Evolutionary conservation across 208 protist genomes (phyloP).

Genomic region (Ichthyophonus hoferi): DNA sequence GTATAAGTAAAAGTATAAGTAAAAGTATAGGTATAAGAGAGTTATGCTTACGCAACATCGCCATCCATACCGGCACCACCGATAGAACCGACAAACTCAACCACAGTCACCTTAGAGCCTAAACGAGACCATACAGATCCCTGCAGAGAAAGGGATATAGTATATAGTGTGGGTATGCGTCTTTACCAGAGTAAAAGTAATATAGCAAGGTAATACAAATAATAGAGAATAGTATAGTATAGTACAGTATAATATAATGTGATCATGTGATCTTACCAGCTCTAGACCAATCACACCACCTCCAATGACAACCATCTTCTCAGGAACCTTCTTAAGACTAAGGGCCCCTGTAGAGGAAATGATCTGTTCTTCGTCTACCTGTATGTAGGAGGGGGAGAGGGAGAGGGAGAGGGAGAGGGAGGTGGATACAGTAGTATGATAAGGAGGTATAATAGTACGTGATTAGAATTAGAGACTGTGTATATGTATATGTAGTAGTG

Average conservation of each 20-base stretch:
- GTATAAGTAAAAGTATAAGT: too few relatives aligned
- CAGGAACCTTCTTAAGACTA: constrained; percentile 82
- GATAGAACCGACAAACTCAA: constrained; percentile 90
- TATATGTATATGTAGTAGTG: too few relatives aligned
- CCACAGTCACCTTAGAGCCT: constrained; percentile 93
- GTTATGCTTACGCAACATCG: constrained; percentile 44
- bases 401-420: background rate
- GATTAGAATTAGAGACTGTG: too few relatives aligned
- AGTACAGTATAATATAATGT: background rate
- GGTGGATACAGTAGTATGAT: background rate
- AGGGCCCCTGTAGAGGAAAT: constrained; percentile 95
- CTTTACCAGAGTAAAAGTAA: too few relatives aligned
- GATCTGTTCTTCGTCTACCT: constrained; percentile 92
- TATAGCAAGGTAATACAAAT: background rate
- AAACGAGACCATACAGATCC: constrained; percentile 96
- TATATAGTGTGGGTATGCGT: too few relatives aligned
- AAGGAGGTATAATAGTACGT: too few relatives aligned
- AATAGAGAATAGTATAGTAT: background rate
- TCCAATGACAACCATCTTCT: constrained; percentile 96
- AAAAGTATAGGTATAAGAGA: too few relatives aligned
- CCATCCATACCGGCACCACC: constrained; percentile 59
- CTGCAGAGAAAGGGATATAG: constrained; percentile 2
- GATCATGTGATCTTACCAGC: constrained; percentile 55
- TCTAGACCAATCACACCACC: constrained; percentile 98
- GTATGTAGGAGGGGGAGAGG: background rate